Percentiles rank a stretch among this genome's conserved stretches.
Evolutionary conservation across 352 stramenopile genomes (phyloP).

Genomic region (Phytophthora cactorum): DNA sequence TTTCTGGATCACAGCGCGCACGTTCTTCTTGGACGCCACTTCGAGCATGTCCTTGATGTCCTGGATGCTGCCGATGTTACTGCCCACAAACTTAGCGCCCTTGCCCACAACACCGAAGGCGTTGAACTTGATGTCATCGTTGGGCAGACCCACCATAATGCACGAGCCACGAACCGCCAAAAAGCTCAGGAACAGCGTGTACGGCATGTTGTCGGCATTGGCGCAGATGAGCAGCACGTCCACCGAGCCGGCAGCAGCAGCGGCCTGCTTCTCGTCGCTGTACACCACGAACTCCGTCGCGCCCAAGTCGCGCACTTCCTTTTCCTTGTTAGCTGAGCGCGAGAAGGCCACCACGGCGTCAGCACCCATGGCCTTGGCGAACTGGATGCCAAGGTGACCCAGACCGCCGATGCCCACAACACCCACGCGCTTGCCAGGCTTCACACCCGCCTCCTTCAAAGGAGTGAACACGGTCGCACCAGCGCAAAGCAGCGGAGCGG

Average conservation of each 20-base stretch:
- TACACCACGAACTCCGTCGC: slow-evolving; percentile 67
- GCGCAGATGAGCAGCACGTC: slow-evolving; percentile 81
- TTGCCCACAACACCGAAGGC: slow-evolving; percentile 46
- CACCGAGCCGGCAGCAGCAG: slow-evolving; percentile 36
- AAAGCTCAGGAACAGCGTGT: slow-evolving; percentile 59
- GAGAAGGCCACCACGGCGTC: slow-evolving; percentile 71
- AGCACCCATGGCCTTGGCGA: no score
- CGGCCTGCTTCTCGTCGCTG: slow-evolving; percentile 45
- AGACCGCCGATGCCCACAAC: slow-evolving; percentile 86
- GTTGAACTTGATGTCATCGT: slow-evolving; percentile 65
- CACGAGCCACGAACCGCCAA: slow-evolving; percentile 61
- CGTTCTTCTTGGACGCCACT: slow-evolving; percentile 79
- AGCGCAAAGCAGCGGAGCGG: slow-evolving; percentile 15
- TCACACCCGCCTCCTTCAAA: slow-evolving; percentile 55
- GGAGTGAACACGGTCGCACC: slow-evolving; percentile 23
- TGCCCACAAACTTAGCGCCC: slow-evolving; percentile 57
- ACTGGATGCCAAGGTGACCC: slow-evolving; percentile 86
- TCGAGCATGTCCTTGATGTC: slow-evolving; percentile 90
- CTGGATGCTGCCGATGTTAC: slow-evolving; percentile 43
- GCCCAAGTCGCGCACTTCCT: slow-evolving; percentile 54
- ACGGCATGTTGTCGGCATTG: slow-evolving; percentile 56
- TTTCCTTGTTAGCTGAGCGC: slow-evolving; percentile 66
- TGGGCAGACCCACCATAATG: slow-evolving; percentile 71
- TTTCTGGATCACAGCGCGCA: slow-evolving; percentile 64
- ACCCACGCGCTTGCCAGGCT: slow-evolving; percentile 62